These are phyloP conservation scores for Globisporangium perplexum DNA, from an alignment of 352 stramenopile genomes.

Conservation along the genomic window DNA sequence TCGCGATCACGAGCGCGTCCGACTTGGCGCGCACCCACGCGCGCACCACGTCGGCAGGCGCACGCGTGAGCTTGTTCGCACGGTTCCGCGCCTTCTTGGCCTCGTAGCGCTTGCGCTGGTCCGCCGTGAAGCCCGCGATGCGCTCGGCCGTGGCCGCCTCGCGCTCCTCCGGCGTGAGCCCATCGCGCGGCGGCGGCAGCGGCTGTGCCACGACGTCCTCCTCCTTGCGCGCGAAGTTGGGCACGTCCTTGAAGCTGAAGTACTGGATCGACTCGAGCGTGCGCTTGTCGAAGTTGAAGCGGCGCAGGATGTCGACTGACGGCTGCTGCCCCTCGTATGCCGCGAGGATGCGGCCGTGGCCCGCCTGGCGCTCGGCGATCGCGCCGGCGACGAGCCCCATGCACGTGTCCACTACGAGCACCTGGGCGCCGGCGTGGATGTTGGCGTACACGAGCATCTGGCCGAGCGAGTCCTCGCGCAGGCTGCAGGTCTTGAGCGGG, in stretches of 20 bases:
- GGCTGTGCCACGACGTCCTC: constrained; percentile 39
- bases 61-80: constrained; percentile 74
- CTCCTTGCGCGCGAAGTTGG: constrained; percentile 38
- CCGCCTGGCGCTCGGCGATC: constrained; percentile 79
- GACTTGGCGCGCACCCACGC: constrained; percentile 66
- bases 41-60: constrained; percentile 60
- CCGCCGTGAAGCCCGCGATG: constrained; percentile 74
- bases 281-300: constrained; percentile 83
- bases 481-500: constrained; percentile 83
- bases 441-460: constrained; percentile 93
- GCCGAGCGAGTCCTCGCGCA: constrained; percentile 91
- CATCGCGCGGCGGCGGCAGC: constrained; percentile 37
- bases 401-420: constrained; percentile 91
- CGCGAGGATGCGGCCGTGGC: constrained; percentile 63
- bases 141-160: constrained; percentile 64
- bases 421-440: constrained; percentile 82
- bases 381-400: constrained; percentile 90
- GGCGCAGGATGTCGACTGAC: constrained; percentile 69
- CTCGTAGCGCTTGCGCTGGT: constrained; percentile 74
- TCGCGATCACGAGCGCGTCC: constrained; percentile 88
- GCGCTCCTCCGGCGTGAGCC: constrained; percentile 53
- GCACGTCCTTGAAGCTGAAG: constrained; percentile 63
- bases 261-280: constrained; percentile 73
- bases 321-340: constrained; percentile 72
- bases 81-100: constrained; percentile 68